Evolutionary conservation across 352 stramenopile species (phyloP).

Genomic region (Phytopythium ostracodes): DNA sequence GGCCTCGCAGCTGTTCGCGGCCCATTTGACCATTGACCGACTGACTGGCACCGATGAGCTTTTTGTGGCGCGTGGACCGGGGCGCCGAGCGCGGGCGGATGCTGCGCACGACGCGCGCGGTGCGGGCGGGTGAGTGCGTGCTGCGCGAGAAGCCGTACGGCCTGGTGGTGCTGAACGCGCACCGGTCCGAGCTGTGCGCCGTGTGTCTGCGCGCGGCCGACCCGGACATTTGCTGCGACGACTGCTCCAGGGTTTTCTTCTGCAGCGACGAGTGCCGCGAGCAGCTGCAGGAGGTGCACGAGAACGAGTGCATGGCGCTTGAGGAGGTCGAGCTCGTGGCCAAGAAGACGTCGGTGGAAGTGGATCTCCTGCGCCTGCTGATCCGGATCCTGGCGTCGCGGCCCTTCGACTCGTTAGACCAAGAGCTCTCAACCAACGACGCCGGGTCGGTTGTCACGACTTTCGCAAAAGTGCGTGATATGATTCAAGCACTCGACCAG

Average conservation of each 20-base stretch:
- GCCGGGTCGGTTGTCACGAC: constrained; percentile 15
- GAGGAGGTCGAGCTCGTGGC: constrained; percentile 42
- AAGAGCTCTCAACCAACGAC: constrained; percentile 16
- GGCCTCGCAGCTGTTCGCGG: neutral
- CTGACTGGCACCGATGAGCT: constrained; percentile 1
- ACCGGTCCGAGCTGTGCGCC: constrained; percentile 29
- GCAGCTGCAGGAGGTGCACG: constrained; percentile 29
- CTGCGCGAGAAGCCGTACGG: constrained; percentile 30
- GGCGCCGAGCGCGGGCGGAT: constrained; percentile 23
- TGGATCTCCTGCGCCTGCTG: constrained; percentile 37
- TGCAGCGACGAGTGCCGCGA: constrained; percentile 38
- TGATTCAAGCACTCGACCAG: constrained; percentile 34
- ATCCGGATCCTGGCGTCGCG: constrained; percentile 33
- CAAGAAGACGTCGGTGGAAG: constrained; percentile 31
- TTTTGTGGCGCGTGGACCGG: constrained; percentile 29
- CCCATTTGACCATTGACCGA: neutral
- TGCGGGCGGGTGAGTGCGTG: constrained; percentile 26
- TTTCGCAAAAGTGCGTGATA: constrained; percentile 31
- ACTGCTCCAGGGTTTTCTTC: constrained; percentile 45
- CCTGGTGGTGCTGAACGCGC: constrained; percentile 27
- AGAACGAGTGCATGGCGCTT: constrained; percentile 37
- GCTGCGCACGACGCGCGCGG: constrained; percentile 18
- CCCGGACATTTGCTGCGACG: constrained; percentile 47
- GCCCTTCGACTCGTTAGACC: constrained; percentile 16
- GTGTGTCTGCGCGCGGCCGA: constrained; percentile 35